phyloP scores from a whole-genome alignment of 768 basidiomycete genomes.

The Hysterangium stoloniferum region DNA sequence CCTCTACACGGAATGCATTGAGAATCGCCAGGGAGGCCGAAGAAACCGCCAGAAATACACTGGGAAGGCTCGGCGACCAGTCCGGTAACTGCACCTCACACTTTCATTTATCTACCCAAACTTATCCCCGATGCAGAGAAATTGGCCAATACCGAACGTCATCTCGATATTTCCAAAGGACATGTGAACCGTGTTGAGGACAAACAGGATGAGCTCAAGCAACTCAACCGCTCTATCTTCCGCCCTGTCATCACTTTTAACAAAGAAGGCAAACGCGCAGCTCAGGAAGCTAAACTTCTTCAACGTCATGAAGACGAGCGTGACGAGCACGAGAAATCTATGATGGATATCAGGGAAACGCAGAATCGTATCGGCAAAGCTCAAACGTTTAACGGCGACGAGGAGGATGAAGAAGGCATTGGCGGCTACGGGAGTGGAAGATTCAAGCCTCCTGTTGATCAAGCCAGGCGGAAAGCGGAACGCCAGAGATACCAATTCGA shows the following conservation, averaged over 20 bases:
- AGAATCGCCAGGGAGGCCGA: conserved; percentile 93
- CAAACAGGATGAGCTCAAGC: conserved; percentile 86
- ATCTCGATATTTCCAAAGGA: conserved; percentile 87
- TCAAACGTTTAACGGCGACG: conserved; percentile 44
- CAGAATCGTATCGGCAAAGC: conserved; percentile 81
- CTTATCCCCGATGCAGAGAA: conserved; percentile 44
- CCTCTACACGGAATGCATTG: conserved; percentile 85
- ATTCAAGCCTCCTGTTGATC: conserved; percentile 42
- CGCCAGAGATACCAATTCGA: conserved; percentile 89
- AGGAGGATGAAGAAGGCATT: conserved; percentile 36
- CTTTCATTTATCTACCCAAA: conserved; percentile 2
- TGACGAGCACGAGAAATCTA: conserved; percentile 72
- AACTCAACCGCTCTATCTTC: conserved; percentile 94
- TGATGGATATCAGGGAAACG: conserved; percentile 79
- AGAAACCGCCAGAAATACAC: conserved; percentile 84
- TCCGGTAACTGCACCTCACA: conserved; percentile 56
- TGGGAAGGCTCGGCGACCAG: conserved; percentile 81
- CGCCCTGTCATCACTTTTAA: conserved; percentile 87
- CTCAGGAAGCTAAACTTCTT: conserved; percentile 77
- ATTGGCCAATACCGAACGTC: conserved; percentile 89
- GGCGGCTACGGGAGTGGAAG: conserved; percentile 34
- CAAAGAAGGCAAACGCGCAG: conserved; percentile 84
- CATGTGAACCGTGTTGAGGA: conserved; percentile 86
- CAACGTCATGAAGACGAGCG: conserved; percentile 85
- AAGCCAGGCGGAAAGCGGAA: conserved; percentile 53